Evolutionary conservation across 1,284 basidiomycete species (phyloP).

Genomic region (Sphaerobolus stellatus): DNA sequence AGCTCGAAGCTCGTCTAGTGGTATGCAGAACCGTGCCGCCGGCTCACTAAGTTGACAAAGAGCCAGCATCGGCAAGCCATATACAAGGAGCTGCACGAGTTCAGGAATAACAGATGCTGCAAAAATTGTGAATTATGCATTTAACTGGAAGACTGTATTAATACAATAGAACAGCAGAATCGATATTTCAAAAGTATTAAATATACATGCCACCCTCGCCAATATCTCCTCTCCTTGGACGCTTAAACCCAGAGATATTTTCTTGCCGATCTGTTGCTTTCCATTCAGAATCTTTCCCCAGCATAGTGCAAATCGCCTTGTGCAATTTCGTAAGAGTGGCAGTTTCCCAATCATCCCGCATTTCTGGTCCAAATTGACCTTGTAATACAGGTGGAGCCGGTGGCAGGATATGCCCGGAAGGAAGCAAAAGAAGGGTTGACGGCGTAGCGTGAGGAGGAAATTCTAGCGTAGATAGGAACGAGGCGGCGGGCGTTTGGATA

Average conservation of each 20-base stretch:
- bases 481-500: slow-evolving; percentile 54
- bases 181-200: too few species aligned
- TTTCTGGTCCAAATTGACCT: slow-evolving; percentile 36
- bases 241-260: not conserved
- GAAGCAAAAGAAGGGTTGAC: slow-evolving; percentile 45
- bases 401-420: slow-evolving; percentile 43
- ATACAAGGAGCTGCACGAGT: too few species aligned
- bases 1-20: too few species aligned
- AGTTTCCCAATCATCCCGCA: slow-evolving; percentile 11
- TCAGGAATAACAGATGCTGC: too few species aligned
- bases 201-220: slow-evolving; percentile 13
- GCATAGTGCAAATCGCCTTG: not conserved
- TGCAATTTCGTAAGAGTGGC: slow-evolving; percentile 2
- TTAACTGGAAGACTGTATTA: too few species aligned
- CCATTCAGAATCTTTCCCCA: not conserved
- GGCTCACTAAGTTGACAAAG: too few species aligned
- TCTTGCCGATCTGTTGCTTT: not conserved
- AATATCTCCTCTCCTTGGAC: slow-evolving; percentile 9
- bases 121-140: too few species aligned
- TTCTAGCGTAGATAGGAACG: slow-evolving; percentile 43
- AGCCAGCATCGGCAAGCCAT: too few species aligned
- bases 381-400: slow-evolving; percentile 18
- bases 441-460: slow-evolving; percentile 18
- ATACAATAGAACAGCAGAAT: too few species aligned
- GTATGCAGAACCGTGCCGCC: too few species aligned